Evolutionary conservation across 129 eudicot species (phyloP), one percentile per base, ranked within the genome.

Genomic region (Escallonia herrerae): DNA sequence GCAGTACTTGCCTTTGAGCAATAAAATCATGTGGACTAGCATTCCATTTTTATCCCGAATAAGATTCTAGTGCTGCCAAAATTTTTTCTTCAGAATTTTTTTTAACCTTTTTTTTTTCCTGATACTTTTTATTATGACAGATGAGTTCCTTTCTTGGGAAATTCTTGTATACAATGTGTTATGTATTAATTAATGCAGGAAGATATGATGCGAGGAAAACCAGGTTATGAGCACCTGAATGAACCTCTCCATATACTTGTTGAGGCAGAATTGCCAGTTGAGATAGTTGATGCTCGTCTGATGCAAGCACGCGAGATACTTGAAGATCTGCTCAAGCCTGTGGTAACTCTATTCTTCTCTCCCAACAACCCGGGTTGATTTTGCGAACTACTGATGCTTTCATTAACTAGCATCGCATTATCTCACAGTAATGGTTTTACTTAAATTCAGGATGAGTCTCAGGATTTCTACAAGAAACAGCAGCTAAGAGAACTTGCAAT

Each of bases 361-460:
- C n/a, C n/a, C n/a, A n/a, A n/a, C n/a, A n/a, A n/a, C n/a, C n/a
- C n/a, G n/a, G n/a, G n/a, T n/a, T n/a, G n/a, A n/a, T n/a, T n/a
- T n/a, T n/a, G n/a, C n/a, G n/a, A n/a, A n/a, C n/a, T n/a, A n/a
- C n/a, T n/a, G n/a, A n/a, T n/a, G n/a, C n/a, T n/a, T n/a, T n/a
- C n/a, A n/a, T n/a, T n/a, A n/a, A n/a, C n/a, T n/a, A n/a, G n/a
- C n/a, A n/a, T n/a, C n/a, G n/a, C n/a, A n/a, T n/a, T n/a, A n/a
- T n/a, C n/a, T n/a, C n/a, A n/a, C n/a, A n/a, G n/a, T n/a, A n/a
- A n/a, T n/a, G n/a, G n/a, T n/a, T n/a, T n/a, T n/a, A n/a, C n/a
- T n/a, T n/a, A n/a, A n/a, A n/a, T n/a, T n/a, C 81, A 93, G 99
- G 99, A 93, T 33, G 99, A 93, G 45, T 77, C 99, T 41, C 99